phyloP scores from a whole-genome alignment of 345 rosid species.

The Murraya paniculata region DNA sequence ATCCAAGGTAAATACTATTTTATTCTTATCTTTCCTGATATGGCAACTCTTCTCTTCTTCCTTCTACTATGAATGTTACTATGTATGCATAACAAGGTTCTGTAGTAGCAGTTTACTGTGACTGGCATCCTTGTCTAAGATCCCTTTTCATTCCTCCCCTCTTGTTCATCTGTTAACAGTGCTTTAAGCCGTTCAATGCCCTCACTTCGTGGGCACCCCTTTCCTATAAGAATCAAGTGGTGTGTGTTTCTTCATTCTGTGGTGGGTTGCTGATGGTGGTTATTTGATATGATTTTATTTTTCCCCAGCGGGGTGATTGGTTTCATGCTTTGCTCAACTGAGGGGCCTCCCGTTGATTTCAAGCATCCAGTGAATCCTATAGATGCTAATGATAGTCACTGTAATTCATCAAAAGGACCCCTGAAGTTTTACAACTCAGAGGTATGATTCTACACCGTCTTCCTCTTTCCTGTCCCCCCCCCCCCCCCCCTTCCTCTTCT shows the following conservation, averaged over 20 bases:
- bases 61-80: neutral
- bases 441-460: conserved; percentile 33
- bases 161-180: neutral
- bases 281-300: neutral
- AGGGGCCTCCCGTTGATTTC: conserved; percentile 86
- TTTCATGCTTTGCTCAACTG: conserved; percentile 95
- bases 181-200: neutral
- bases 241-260: neutral
- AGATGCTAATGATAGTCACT: conserved; percentile 36
- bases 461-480: no score
- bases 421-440: conserved; percentile 79
- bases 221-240: neutral
- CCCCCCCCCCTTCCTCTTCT: no score
- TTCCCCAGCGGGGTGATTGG: conserved; percentile 82
- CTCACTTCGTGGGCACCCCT: neutral
- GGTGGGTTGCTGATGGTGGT: conserved; percentile 7
- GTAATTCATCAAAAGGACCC: conserved; percentile 43
- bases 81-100: neutral
- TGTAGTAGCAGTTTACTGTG: neutral
- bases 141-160: neutral
- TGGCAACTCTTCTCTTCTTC: neutral
- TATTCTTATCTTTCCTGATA: neutral
- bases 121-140: neutral
- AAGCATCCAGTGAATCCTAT: conserved; percentile 78
- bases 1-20: conserved; percentile 60